Base-by-base conservation (phyloP, 192 early-diverging fungal species). In the Coemansia sp. region DNA sequence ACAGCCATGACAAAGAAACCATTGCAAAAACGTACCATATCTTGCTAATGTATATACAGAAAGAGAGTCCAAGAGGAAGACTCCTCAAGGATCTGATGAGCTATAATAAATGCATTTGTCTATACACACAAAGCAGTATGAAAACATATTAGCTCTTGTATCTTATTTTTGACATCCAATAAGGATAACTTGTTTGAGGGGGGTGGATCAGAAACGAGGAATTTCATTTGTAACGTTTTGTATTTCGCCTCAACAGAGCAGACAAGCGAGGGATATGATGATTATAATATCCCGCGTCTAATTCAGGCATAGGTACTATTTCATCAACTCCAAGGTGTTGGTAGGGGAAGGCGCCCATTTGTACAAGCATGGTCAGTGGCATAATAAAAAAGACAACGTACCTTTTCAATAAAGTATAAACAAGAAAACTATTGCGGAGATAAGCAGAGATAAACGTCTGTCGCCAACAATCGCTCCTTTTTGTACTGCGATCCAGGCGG, bases 201-300 rank as follows among this genome's bases (percentile, higher is more conserved):
- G 27, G 38, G 31, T 61, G 59, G 75, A 76, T 82, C 79, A 82
- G 74, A 82, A 82, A 82, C 74, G 79, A 82, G 79, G 79, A 82
- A 82, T 76, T 76, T 74, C 79, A 81, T 81, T 74, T 76, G 64
- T 71, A 46, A 73, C 59, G 59, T 50, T 71, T 77, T 11, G 41
- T 62, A 59, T 17, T 27, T 41, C 55, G 68, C 67, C 58, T 82
- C 79, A 63, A 82, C 79, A 82, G 63, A 82, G 62, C 60, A 76
- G 79, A 76, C 79, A 82, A 45, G 79, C 79, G 79, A 82, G 74
- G 79, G 79, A 82, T 65, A 63, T 45, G 69, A 80, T 68, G 71
- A 75, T 75, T 67, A 75, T 41, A 67, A 72, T 39, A 64, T 82
- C 79, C 79, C 74, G 79, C 79, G 79, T 76, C 79, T 67, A 66